Conservation (phyloP, 345 rosid species). For the Citrus medica region DNA sequence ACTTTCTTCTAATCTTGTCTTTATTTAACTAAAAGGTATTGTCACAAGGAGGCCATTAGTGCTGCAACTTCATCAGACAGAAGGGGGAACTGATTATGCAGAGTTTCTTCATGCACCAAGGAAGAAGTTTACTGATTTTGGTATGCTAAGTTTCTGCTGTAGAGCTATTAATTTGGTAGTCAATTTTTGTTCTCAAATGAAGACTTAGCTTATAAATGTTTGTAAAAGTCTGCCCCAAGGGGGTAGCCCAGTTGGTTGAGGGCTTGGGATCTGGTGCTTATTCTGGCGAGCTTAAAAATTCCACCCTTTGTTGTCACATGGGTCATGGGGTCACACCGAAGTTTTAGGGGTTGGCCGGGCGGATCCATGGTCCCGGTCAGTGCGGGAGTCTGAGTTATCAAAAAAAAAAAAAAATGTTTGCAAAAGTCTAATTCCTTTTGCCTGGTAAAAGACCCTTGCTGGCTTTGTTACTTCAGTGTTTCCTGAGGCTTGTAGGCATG, state of each 20-base stretch:
- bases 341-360: no score
- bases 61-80: conserved; percentile 91
- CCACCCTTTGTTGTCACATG: no score
- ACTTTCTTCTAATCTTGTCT: neutral
- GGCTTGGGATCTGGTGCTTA: no score
- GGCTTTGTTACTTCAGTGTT: neutral
- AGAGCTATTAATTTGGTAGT: neutral
- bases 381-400: no score
- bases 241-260: no score
- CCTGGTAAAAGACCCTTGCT: neutral
- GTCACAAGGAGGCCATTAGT: conserved; percentile 98
- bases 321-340: no score
- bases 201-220: neutral
- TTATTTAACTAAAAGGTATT: conserved; percentile 52
- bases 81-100: conserved; percentile 75
- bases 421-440: neutral
- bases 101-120: conserved; percentile 98
- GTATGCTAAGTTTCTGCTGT: conserved; percentile 37
- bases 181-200: neutral
- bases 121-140: conserved; percentile 76
- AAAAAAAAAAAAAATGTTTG: neutral
- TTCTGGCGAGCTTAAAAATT: no score
- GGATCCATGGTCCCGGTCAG: no score
- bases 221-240: neutral
- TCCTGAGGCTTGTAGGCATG: neutral